Base-by-base conservation (phyloP, 1,284 basidiomycete species). In the Singerocomus inundabilis region DNA sequence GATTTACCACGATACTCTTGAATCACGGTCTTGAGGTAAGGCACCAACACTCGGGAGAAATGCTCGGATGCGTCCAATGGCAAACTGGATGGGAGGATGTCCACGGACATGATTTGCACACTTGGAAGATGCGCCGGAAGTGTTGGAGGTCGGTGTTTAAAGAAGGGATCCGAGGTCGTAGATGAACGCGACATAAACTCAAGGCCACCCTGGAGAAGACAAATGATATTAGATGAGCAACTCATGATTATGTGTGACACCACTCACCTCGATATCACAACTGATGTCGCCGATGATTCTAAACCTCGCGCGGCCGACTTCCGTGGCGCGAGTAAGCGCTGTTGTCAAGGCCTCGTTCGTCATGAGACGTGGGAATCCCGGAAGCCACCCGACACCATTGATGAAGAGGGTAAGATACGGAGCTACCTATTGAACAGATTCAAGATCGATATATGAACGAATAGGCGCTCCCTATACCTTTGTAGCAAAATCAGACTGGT, bases 1-100 rank as follows among this genome's bases (percentile, higher is more conserved):
- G 52, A 12, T 16, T 52, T 53, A 31, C 62, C 66, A 9, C 64
- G 61, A 47, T 76, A 75, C 33, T 69, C 66, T 30, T 63, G 57
- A 31, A 90, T 73, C 28, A 88, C 63, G n/a, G 75, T 66, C 32
- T 77, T 70, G 49, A 96, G 68, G 62, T 93, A 93, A 5, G 87
- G 87, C 41, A 78, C 55, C 15, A 94, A 71, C 6, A 74, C 79
- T 1, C 68, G 60, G 6, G 86, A 88, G 68, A 96, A 96, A 56
- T 88, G 82, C 30, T 74, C 63, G 0, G 89, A 91, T 6, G 92
- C 87, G 57, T 95, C 92, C 40, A 81, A 71, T 21, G 92, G 88
- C 13, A 96, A 76, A 46, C 88, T 82, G 0, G 92, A 81, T 0
- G 93, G 93, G 3, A 95, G 79, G 56, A 96, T 95, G 62, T 96